phyloP scores from a whole-genome alignment of 352 stramenopile species.

The Aphanomyces cochlioides region DNA sequence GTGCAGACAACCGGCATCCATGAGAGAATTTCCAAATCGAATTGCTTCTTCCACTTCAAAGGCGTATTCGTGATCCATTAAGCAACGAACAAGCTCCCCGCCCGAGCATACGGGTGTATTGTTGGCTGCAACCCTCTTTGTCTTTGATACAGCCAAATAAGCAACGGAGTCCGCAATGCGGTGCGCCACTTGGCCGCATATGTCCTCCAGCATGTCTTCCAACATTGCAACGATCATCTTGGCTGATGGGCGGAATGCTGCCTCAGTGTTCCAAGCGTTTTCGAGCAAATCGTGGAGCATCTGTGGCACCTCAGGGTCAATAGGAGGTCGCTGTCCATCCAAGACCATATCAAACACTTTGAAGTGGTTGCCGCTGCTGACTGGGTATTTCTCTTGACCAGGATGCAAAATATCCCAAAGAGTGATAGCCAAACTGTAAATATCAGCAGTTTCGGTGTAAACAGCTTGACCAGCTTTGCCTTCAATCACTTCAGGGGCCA shows the following conservation, averaged over 20 bases:
- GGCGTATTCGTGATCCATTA: slow-evolving; percentile 35
- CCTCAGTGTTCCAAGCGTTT: slow-evolving; percentile 47
- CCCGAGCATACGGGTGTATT: background rate
- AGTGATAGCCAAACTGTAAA: slow-evolving; percentile 72
- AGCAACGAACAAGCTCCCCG: background rate
- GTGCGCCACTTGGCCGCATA: slow-evolving; percentile 19
- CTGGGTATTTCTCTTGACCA: slow-evolving; percentile 57
- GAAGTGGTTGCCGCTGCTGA: slow-evolving; percentile 55
- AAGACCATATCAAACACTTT: slow-evolving; percentile 70
- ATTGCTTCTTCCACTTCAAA: slow-evolving; percentile 35
- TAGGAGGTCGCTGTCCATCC: slow-evolving; percentile 46
- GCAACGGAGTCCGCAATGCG: background rate
- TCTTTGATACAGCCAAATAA: background rate
- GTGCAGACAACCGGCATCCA: slow-evolving; percentile 49
- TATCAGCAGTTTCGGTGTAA: slow-evolving; percentile 66
- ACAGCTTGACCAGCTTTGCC: slow-evolving; percentile 43
- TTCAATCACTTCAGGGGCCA: slow-evolving; percentile 58
- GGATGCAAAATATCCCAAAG: slow-evolving; percentile 75
- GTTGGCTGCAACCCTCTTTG: background rate
- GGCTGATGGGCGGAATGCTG: slow-evolving; percentile 33
- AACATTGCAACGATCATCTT: slow-evolving; percentile 29
- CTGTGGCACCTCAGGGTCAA: slow-evolving; percentile 39
- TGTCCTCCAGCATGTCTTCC: slow-evolving; percentile 17
- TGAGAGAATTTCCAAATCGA: slow-evolving; percentile 45
- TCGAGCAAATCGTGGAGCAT: slow-evolving; percentile 49